Conservation (phyloP, 345 rosid species). For the thale cress (Arabidopsis thaliana) region DNA sequence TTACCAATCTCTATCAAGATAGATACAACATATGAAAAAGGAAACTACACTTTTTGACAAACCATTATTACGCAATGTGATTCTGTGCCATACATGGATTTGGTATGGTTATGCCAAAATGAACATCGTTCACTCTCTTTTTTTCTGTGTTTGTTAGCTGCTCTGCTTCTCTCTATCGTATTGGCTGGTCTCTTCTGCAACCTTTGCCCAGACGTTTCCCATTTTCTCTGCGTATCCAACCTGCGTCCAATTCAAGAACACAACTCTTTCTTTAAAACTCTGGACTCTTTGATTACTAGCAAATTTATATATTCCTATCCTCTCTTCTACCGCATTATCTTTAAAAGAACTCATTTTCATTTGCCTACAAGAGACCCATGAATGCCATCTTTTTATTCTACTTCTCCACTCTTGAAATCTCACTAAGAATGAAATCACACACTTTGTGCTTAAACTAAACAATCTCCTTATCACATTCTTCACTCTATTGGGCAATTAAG, state of each 20-base stretch:
- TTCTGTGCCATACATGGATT: constrained; percentile 30
- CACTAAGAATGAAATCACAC: constrained; percentile 8
- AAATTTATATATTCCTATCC: neutral
- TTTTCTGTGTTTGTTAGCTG: constrained; percentile 23
- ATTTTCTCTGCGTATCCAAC: constrained; percentile 97
- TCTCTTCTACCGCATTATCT: neutral
- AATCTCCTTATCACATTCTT: neutral
- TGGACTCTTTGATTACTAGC: constrained; percentile 13
- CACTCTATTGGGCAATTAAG: neutral
- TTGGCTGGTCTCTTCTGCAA: constrained; percentile 83
- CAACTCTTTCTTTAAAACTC: constrained; percentile 5
- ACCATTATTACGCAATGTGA: constrained; percentile 28
- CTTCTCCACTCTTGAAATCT: constrained; percentile 2
- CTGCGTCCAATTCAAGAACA: constrained; percentile 47
- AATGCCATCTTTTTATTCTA: neutral
- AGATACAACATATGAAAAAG: constrained; percentile 29
- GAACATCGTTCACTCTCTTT: constrained; percentile 14
- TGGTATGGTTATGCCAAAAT: constrained; percentile 28
- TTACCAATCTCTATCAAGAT: constrained; percentile 28
- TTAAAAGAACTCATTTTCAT: constrained; percentile 1
- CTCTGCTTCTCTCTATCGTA: constrained; percentile 62
- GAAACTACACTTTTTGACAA: constrained; percentile 28
- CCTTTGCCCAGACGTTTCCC: constrained; percentile 85
- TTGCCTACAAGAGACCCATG: neutral
- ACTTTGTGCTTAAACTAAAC: constrained; percentile 16